A percentile compares a stretch with the other conserved stretches of the same genome.
These are phyloP conservation scores for Cutaneotrichosporon cutaneum DNA, from an alignment of 1,284 basidiomycete species.

Conservation along the genomic window DNA sequence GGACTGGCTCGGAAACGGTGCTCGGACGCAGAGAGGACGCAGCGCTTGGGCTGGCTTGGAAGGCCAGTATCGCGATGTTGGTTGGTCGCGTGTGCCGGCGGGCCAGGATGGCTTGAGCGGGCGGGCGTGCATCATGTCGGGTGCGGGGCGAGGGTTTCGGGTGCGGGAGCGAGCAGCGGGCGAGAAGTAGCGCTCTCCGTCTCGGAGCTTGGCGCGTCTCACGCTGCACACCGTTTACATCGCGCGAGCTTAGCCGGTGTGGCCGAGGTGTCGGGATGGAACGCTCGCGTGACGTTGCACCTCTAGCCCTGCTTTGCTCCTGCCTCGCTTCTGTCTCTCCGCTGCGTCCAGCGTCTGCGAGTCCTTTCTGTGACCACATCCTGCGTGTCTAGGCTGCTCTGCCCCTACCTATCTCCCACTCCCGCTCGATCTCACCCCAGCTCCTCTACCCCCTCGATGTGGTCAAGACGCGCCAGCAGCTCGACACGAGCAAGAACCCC, in stretches of 20 bases:
- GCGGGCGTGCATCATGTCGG: background rate
- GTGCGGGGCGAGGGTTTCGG: too few species aligned
- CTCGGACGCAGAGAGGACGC: too few species aligned
- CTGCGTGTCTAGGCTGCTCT: background rate
- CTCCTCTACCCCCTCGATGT: conserved; percentile 44
- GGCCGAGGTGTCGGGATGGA: too few species aligned
- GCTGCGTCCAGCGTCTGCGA: too few species aligned
- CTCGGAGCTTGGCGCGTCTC: background rate
- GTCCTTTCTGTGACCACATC: too few species aligned
- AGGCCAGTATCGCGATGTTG: background rate
- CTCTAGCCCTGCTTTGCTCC: too few species aligned
- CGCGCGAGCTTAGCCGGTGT: too few species aligned
- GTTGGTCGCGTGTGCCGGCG: background rate
- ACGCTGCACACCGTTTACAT: too few species aligned
- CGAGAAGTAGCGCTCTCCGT: background rate
- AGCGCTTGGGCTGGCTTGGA: background rate
- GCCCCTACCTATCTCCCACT: background rate
- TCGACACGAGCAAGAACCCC: conserved; percentile 75
- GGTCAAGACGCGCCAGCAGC: conserved; percentile 97
- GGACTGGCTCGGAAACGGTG: background rate
- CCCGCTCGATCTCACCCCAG: conserved; percentile 14
- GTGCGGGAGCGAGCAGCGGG: background rate
- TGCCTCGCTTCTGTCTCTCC: too few species aligned
- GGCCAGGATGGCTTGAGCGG: background rate
- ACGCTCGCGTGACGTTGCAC: too few species aligned